Evolutionary conservation across 371 early-diverging fungal species (phyloP).

Genomic region (Apophysomyces variabilis): DNA sequence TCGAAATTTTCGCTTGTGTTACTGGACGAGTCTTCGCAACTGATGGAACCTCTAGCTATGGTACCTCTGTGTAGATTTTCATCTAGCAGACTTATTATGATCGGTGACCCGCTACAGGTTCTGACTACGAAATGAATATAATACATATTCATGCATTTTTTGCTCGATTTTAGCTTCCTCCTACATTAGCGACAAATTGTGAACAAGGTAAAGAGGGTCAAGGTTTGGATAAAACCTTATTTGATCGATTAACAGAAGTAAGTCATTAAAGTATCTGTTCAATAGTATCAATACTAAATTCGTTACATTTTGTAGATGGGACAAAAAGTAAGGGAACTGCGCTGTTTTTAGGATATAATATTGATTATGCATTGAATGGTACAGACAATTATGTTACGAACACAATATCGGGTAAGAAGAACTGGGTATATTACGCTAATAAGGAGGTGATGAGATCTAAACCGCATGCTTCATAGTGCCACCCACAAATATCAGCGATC

Average conservation of each 20-base stretch:
- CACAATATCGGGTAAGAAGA: slow-evolving; percentile 82
- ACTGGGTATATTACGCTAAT: not conserved
- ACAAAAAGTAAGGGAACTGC: slow-evolving; percentile 25
- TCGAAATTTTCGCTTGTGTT: slow-evolving; percentile 72
- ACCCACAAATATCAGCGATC: slow-evolving; percentile 79
- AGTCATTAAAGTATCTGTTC: slow-evolving; percentile 13
- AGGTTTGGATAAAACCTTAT: slow-evolving; percentile 86
- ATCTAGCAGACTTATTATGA: slow-evolving; percentile 71
- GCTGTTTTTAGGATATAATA: no score
- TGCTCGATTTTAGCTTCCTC: slow-evolving; percentile 68
- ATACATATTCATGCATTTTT: not conserved
- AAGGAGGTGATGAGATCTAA: not conserved
- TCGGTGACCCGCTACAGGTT: slow-evolving; percentile 89
- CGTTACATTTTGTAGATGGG: slow-evolving; percentile 21
- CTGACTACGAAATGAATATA: no score
- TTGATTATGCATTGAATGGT: not conserved
- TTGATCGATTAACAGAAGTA: slow-evolving; percentile 77
- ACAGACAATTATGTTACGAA: slow-evolving; percentile 70
- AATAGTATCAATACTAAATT: not conserved
- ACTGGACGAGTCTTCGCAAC: slow-evolving; percentile 88
- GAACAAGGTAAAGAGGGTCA: slow-evolving; percentile 46
- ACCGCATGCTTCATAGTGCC: slow-evolving; percentile 60
- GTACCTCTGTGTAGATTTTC: slow-evolving; percentile 77
- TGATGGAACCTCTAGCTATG: slow-evolving; percentile 88
- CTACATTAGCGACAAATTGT: slow-evolving; percentile 68